Conservation (phyloP, 2,329 filamentous ascomycete genomes). For the Cytospora piceae region DNA sequence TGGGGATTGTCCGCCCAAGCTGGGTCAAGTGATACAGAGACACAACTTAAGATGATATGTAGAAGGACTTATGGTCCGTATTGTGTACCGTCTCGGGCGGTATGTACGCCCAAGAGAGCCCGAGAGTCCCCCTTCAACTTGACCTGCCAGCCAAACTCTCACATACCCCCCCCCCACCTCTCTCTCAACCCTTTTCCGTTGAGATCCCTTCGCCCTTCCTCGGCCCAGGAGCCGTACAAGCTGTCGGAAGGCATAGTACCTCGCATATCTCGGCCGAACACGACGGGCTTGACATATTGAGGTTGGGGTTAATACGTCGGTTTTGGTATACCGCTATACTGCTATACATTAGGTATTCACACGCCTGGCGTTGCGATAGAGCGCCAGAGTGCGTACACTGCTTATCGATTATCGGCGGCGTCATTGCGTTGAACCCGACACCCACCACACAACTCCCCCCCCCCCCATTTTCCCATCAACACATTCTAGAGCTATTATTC, state of each 20-base stretch:
- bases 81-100: background rate
- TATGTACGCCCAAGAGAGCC: background rate
- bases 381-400: background rate
- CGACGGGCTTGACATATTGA: background rate
- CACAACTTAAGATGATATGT: slow-evolving; percentile 16
- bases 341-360: background rate
- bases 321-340: background rate
- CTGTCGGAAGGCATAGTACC: background rate
- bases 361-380: slow-evolving; percentile 13
- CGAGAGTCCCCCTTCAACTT: too few species aligned
- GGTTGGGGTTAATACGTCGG: slow-evolving; percentile 13
- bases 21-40: slow-evolving; percentile 23
- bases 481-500: background rate
- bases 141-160: too few species aligned
- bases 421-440: slow-evolving; percentile 14
- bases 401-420: slow-evolving; percentile 23
- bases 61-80: slow-evolving; percentile 5
- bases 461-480: background rate
- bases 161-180: too few species aligned
- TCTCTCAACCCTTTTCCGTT: too few species aligned
- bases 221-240: too few species aligned
- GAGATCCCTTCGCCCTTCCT: too few species aligned
- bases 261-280: slow-evolving; percentile 14
- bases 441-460: slow-evolving; percentile 2
- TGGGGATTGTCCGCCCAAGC: slow-evolving; percentile 10